phyloP scores from a whole-genome alignment of 2,329 filamentous ascomycete species.

The Arthrobotrys conoides region DNA sequence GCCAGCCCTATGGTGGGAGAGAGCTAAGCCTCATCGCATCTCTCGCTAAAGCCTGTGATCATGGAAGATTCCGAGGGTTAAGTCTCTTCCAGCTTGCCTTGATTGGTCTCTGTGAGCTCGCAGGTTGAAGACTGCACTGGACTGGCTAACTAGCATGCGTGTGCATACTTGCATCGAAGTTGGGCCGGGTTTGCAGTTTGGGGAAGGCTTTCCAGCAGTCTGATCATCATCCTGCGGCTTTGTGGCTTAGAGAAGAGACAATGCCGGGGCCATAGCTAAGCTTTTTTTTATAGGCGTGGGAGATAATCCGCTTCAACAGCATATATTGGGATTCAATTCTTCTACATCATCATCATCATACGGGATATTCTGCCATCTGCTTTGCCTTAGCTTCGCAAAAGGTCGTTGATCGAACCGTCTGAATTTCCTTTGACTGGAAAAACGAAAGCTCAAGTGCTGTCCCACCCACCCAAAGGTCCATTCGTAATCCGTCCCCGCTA shows the following conservation, averaged over 20 bases:
- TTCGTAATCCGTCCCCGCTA: slow-evolving; percentile 18
- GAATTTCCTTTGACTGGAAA: slow-evolving; percentile 5
- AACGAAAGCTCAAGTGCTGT: slow-evolving; percentile 11
- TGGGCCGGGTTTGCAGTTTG: slow-evolving; percentile 17
- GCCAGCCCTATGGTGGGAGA: slow-evolving; percentile 47
- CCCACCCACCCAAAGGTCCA: slow-evolving; percentile 7
- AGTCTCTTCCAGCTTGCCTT: background rate
- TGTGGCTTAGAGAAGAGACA: slow-evolving; percentile 36
- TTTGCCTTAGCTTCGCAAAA: slow-evolving; percentile 45
- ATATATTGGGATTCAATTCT: slow-evolving; percentile 9
- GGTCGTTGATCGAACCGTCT: slow-evolving; percentile 9
- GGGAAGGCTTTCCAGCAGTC: slow-evolving; percentile 32
- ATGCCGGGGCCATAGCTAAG: slow-evolving; percentile 30
- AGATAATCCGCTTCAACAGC: slow-evolving; percentile 18
- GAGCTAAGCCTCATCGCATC: slow-evolving; percentile 40
- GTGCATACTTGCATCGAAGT: background rate
- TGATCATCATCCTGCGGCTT: slow-evolving; percentile 37
- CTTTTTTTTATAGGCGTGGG: slow-evolving; percentile 30
- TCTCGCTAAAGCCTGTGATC: slow-evolving; percentile 39
- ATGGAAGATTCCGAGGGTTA: slow-evolving; percentile 40
- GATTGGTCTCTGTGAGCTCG: background rate
- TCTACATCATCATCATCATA: slow-evolving; percentile 33
- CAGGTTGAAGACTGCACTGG: background rate
- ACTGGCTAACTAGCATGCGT: background rate
- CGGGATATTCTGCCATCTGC: slow-evolving; percentile 37